Conservation (phyloP, 441 rosid species). For the Croton setiger region DNA sequence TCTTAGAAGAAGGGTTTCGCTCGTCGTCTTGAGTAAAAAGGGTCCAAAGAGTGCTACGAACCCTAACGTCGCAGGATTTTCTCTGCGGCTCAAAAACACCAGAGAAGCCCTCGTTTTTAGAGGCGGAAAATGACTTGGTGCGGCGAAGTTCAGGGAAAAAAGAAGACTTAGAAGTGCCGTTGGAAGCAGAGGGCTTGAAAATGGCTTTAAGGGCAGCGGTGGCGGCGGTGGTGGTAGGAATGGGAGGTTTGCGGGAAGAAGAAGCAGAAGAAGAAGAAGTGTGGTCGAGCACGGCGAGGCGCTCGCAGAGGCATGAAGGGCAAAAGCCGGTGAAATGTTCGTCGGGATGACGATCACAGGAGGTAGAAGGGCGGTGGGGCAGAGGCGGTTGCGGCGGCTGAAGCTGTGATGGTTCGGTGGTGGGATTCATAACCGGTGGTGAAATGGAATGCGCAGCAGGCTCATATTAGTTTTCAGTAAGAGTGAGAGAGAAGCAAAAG, state of each 20-base stretch:
- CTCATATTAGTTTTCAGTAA: constrained; percentile 43
- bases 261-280: constrained; percentile 37
- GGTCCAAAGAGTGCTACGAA: constrained; percentile 71
- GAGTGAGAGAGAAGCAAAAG: constrained; percentile 14
- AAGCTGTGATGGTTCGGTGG: constrained; percentile 67
- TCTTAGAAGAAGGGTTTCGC: constrained; percentile 37
- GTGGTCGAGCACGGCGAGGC: constrained; percentile 77
- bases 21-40: constrained; percentile 76
- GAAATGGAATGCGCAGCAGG: constrained; percentile 33
- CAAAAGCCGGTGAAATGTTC: constrained; percentile 88
- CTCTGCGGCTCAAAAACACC: constrained; percentile 95
- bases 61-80: constrained; percentile 93
- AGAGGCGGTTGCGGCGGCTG: constrained; percentile 83
- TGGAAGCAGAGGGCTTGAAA: constrained; percentile 48
- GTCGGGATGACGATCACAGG: constrained; percentile 91
- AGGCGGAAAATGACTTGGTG: constrained; percentile 89
- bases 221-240: constrained; percentile 42
- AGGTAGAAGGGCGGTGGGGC: constrained; percentile 84
- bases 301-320: constrained; percentile 98
- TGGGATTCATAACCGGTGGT: constrained; percentile 81
- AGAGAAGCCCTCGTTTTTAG: constrained; percentile 89
- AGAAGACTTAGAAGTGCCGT: constrained; percentile 32
- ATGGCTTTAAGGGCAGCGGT: constrained; percentile 69
- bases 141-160: constrained; percentile 97
- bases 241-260: constrained; percentile 58